Conservation (phyloP, 345 rosid species). For the Abelmoschus esculentus region DNA sequence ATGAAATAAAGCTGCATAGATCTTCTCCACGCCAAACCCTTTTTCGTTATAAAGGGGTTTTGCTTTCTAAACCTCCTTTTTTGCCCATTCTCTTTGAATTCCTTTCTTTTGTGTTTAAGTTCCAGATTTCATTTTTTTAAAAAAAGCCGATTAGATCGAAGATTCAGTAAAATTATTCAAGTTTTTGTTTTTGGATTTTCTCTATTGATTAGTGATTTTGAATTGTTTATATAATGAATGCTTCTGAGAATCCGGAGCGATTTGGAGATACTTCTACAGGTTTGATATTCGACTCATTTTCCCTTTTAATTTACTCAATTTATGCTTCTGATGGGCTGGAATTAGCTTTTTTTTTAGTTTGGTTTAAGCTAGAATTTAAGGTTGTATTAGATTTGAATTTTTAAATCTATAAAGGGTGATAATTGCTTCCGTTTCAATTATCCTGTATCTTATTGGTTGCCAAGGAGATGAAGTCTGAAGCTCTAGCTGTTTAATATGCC, state of each 20-base stretch:
- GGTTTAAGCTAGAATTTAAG: background rate
- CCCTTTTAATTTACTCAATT: background rate
- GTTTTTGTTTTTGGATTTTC: background rate
- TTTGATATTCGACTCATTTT: conserved; percentile 12
- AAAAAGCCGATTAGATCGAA: background rate
- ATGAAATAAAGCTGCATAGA: background rate
- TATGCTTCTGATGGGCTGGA: background rate
- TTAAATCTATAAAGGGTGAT: background rate
- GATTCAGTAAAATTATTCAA: conserved; percentile 3
- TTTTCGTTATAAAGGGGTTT: conserved; percentile 7
- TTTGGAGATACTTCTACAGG: conserved; percentile 49
- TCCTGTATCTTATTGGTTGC: background rate
- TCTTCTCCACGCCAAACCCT: conserved; percentile 6
- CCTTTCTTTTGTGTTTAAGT: no score
- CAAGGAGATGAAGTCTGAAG: background rate
- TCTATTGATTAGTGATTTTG: background rate
- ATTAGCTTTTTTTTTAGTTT: background rate
- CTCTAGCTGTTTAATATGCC: background rate
- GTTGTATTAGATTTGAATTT: background rate
- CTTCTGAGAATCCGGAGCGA: conserved; percentile 39
- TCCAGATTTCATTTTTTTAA: background rate
- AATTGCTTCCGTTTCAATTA: background rate
- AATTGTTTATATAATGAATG: conserved; percentile 44
- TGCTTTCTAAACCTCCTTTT: background rate
- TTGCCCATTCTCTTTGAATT: background rate